Conservation (phyloP, 139 green algal genomes). For the Eudorina sp. region DNA sequence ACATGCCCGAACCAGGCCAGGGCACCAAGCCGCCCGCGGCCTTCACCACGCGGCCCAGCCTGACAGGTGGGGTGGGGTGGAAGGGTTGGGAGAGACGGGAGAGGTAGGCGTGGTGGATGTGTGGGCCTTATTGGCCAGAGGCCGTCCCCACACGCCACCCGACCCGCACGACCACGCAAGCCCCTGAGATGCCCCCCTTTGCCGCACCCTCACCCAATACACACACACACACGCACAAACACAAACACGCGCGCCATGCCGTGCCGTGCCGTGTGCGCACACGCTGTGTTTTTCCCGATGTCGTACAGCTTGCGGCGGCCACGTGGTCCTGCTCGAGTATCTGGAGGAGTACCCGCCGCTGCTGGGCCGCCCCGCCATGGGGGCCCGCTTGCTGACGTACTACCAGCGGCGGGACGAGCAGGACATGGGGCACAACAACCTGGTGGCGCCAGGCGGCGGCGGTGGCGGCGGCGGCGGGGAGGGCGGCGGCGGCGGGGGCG, state of each 20-base stretch:
- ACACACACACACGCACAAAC: neutral
- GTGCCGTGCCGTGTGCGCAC: no score
- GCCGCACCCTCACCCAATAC: neutral
- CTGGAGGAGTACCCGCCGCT: conserved; percentile 84
- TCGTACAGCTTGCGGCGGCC: conserved; percentile 57
- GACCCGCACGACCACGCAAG: no score
- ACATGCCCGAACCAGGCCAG: conserved; percentile 35
- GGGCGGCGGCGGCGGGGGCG: neutral
- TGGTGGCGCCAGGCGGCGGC: neutral
- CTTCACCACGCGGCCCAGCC: conserved; percentile 19
- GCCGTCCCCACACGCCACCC: no score
- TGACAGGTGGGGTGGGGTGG: conserved; percentile 6
- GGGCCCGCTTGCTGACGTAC: conserved; percentile 53
- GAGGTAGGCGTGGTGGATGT: neutral
- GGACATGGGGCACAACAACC: conserved; percentile 45
- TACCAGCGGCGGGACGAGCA: conserved; percentile 48
- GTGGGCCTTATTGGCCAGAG: no score
- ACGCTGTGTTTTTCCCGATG: no score
- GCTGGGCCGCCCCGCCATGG: conserved; percentile 86
- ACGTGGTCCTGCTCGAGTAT: conserved; percentile 86
- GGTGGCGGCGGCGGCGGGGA: neutral
- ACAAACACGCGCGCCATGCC: neutral
- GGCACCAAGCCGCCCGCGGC: conserved; percentile 24
- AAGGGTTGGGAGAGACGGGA: neutral
- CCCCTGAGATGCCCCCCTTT: no score